A percentile compares a stretch with the other conserved stretches of the same genome.
These are phyloP conservation scores for Isabelozyma rhagii DNA, from an alignment of 805 yeast genomes.

Conservation along the genomic window DNA sequence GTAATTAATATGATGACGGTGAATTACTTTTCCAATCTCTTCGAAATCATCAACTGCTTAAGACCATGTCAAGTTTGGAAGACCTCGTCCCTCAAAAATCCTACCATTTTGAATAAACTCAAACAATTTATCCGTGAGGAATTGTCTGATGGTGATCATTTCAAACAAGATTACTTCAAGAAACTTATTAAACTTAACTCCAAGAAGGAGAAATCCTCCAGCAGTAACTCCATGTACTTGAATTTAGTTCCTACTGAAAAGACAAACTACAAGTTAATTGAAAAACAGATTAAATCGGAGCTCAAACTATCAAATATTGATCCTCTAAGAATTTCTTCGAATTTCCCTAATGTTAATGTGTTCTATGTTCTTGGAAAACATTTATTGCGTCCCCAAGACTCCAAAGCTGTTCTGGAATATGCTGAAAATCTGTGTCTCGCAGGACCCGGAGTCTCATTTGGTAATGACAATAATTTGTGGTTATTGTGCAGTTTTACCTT, in stretches of 20 bases:
- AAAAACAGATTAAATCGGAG: slow-evolving; percentile 25
- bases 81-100: slow-evolving; percentile 27
- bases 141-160: slow-evolving; percentile 2
- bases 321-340: slow-evolving; percentile 28
- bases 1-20: slow-evolving; percentile 37
- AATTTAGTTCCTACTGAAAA: slow-evolving; percentile 17
- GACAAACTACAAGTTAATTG: slow-evolving; percentile 26
- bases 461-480: slow-evolving; percentile 13
- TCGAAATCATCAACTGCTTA: slow-evolving; percentile 29
- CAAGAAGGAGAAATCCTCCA: neutral
- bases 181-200: neutral
- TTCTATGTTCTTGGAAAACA: slow-evolving; percentile 11
- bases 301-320: slow-evolving; percentile 22
- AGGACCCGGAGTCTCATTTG: neutral
- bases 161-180: slow-evolving; percentile 1
- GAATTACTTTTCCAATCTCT: slow-evolving; percentile 37
- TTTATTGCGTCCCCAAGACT: slow-evolving; percentile 4
- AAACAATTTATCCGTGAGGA: slow-evolving; percentile 26
- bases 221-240: slow-evolving; percentile 13
- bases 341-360: slow-evolving; percentile 16
- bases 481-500: slow-evolving; percentile 31
- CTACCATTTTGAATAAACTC: slow-evolving; percentile 20
- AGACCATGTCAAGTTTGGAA: slow-evolving; percentile 41
- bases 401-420: neutral
- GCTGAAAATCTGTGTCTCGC: neutral